Evolutionary conservation across 2,329 filamentous ascomycete species (phyloP), one percentile per base, ranked within the genome.

Genomic region (Colletotrichum salicis): DNA sequence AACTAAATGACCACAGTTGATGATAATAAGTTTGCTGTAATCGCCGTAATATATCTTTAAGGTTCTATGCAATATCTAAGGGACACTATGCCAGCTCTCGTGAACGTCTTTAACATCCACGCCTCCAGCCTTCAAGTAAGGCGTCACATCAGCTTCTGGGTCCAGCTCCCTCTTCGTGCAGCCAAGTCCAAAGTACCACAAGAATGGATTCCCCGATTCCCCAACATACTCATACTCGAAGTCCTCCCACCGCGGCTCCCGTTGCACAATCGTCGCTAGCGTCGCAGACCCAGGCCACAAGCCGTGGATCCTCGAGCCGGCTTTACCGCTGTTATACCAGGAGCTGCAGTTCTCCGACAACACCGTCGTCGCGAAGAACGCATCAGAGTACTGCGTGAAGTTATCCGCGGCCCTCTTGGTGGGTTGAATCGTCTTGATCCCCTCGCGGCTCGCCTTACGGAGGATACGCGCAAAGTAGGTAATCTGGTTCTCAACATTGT

Each of bases 231-330:
- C 80, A 73, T 86, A 88, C 69, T 87, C 82, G 78, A 82, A 90
- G 66, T 90, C 88, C 75, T 89, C 87, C 86, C 87, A 89, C 11
- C 87, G 78, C 1, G 87, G 87, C n/a, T 87, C 82, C 27, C 84
- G 79, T 29, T 89, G 83, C 8, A 92, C 84, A 15, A 88, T 84
- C 2, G 90, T 90, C 37, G 90, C 81, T 75, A 92, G 90, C 0
- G 87, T 84, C 1, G 90, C 91, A 74, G 89, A 92, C 0, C 92
- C 92, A 0, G 92, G 92, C 88, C 92, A 94, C 7, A 93, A 77
- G 0, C 91, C 92, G 73, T 93, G 90, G 29, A 94, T 90, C 4
- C 91, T 83, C 0, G 85, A 87, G 0, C 91, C 91, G 0, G 91
- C 87, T 6, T 82, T 81, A 0, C 89, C 90, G 13, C 92, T 90